Evolutionary conservation across 148 eudicot species (phyloP), one percentile per base, ranked within the genome.

Genomic region (Nepenthes mirabilis): DNA sequence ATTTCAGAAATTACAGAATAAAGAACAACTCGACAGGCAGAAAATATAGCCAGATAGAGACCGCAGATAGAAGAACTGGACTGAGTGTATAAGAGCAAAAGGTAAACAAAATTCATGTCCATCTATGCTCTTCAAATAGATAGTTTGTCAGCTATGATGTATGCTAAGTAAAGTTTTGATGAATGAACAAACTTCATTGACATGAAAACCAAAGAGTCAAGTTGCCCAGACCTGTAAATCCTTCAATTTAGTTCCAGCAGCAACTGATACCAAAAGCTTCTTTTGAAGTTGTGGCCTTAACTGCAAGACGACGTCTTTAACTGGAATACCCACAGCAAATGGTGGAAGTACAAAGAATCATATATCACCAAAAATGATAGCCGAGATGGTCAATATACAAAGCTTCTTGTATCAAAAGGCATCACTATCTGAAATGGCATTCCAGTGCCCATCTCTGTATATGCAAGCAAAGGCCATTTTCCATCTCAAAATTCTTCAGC

Each of bases 201-300:
- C 6, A 58, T 62, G 56, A 56, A 14, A 37, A 14, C n/a, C 6
- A 37, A 51, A 53, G 34, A 43, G 36, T 8, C 36, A 8, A 12
- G 35, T 37, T 11, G 34, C 52, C 58, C 72, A 57, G 62, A 93
- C 99, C 95, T 93, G 87, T 50, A 94, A 71, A 67, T 94, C 97
- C 63, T 80, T 79, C 65, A 94, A 62, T 69, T 86, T 80, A 54
- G 85, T 81, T 59, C 99, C 97, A 36, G 97, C 99, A 79, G 75
- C 99, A 79, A 94, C 91, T 1, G 97, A 91, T 33, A 87, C 95
- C 60, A 91, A 67, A 65, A 91, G 82, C 74, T 84, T 83, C 63
- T 84, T 71, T 9, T 95, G 79, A 67, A 91, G 81, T 36, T 72
- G 52, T 35, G 91, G 87, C 56, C 58, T 77, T 76, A 91, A 66